Conservation (phyloP, 2,329 filamentous ascomycete species). For the Colletotrichum liaoningense region DNA sequence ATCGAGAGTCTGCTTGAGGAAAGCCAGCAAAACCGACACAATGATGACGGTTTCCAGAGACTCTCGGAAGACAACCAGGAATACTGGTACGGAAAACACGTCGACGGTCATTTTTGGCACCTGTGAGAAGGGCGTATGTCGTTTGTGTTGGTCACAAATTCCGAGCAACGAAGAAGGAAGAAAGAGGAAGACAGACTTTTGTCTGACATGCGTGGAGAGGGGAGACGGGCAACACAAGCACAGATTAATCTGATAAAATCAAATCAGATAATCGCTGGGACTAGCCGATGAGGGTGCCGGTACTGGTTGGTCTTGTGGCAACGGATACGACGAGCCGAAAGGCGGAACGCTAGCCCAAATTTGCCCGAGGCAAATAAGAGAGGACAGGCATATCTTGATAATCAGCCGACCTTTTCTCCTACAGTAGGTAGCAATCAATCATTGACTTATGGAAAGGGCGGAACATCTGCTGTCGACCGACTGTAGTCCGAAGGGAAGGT, state of each 20-base stretch:
- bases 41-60: constrained; percentile 86
- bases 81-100: constrained; percentile 83
- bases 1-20: constrained; percentile 82
- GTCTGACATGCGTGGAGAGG: background rate
- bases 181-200: constrained; percentile 1
- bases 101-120: constrained; percentile 66
- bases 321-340: background rate
- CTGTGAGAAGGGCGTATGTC: constrained; percentile 1
- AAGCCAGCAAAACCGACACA: constrained; percentile 86
- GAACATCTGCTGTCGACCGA: background rate
- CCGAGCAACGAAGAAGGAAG: background rate
- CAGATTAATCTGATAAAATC: constrained; percentile 25
- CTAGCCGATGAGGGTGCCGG: constrained; percentile 1
- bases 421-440: background rate
- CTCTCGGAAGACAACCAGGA: constrained; percentile 92
- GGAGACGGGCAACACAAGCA: background rate
- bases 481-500: background rate
- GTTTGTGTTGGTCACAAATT: background rate
- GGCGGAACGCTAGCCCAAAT: constrained; percentile 9
- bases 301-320: background rate
- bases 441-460: background rate
- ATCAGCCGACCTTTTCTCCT: constrained; percentile 14
- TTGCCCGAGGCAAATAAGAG: background rate
- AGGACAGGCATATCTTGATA: constrained; percentile 16
- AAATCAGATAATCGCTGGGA: constrained; percentile 22